Evolutionary conservation across 108 stramenopile species (phyloP).

Genomic region (Cyclotella kingstonii): DNA sequence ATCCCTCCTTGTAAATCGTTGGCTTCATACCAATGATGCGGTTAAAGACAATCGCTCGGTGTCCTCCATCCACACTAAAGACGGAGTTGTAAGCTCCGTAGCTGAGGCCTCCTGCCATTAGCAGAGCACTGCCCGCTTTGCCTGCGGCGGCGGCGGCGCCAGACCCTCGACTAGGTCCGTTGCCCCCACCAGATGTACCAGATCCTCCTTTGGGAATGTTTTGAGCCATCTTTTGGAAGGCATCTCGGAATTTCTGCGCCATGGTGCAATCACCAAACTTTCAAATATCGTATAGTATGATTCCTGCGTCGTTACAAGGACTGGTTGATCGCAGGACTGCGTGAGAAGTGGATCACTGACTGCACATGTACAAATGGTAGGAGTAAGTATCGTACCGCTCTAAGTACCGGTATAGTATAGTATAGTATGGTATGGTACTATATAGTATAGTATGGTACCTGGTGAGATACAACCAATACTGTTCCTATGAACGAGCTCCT

Average conservation of each 20-base stretch:
- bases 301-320: neutral
- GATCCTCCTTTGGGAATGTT: constrained; percentile 81
- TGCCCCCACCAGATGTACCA: constrained; percentile 53
- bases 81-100: constrained; percentile 93
- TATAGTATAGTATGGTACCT: no score
- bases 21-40: constrained; percentile 93
- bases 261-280: constrained; percentile 32
- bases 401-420: no score
- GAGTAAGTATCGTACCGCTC: no score
- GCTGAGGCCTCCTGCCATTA: constrained; percentile 76
- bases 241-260: constrained; percentile 83
- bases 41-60: constrained; percentile 96
- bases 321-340: constrained; percentile 29
- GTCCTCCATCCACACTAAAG: constrained; percentile 95
- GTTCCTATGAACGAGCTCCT: no score
- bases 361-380: no score
- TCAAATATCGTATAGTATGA: no score
- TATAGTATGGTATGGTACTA: no score
- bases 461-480: no score
- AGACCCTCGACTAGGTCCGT: constrained; percentile 45
- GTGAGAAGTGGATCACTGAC: no score
- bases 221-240: constrained; percentile 69
- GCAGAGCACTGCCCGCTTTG: constrained; percentile 65
- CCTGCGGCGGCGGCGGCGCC: constrained; percentile 79
- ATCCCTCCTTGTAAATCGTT: constrained; percentile 88